phyloP scores from a whole-genome alignment of 2,329 filamentous ascomycete genomes.

The Hypomyces perniciosus region DNA sequence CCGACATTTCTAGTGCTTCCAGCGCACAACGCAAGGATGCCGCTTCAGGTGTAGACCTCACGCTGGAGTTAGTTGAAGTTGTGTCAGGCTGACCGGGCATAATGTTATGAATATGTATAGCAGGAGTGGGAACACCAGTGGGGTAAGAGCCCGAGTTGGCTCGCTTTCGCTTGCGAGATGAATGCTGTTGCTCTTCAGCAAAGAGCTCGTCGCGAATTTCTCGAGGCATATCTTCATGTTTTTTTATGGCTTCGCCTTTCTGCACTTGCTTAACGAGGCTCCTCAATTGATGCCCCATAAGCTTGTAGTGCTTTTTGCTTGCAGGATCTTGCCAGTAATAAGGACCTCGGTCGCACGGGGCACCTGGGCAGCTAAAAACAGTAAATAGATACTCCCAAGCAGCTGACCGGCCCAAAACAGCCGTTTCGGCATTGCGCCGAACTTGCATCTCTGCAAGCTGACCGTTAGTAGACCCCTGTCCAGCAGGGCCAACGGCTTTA shows the following conservation, averaged over 20 bases:
- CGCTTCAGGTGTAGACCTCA: background rate
- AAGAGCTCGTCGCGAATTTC: constrained; percentile 1
- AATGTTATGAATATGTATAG: too few relatives aligned
- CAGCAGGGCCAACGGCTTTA: background rate
- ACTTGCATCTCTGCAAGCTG: background rate
- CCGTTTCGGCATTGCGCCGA: background rate
- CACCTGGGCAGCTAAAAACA: background rate
- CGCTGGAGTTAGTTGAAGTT: too few relatives aligned
- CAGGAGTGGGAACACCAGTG: too few relatives aligned
- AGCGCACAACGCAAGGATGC: background rate
- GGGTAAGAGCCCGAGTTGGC: too few relatives aligned
- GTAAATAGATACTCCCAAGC: background rate
- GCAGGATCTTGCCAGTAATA: constrained; percentile 1
- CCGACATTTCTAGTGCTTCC: background rate
- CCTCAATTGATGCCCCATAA: constrained; percentile 1
- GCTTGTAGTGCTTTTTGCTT: background rate
- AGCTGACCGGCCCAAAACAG: background rate
- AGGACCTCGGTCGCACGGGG: constrained; percentile 1
- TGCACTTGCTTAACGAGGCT: constrained; percentile 1
- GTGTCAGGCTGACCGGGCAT: too few relatives aligned
- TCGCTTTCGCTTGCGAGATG: background rate
- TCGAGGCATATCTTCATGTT: background rate
- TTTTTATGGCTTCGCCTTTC: background rate
- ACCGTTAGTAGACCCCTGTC: background rate
- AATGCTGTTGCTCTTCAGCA: constrained; percentile 4